Evolutionary conservation across 2,329 filamentous ascomycete species (phyloP).

Genomic region (Sporothrix pallida): DNA sequence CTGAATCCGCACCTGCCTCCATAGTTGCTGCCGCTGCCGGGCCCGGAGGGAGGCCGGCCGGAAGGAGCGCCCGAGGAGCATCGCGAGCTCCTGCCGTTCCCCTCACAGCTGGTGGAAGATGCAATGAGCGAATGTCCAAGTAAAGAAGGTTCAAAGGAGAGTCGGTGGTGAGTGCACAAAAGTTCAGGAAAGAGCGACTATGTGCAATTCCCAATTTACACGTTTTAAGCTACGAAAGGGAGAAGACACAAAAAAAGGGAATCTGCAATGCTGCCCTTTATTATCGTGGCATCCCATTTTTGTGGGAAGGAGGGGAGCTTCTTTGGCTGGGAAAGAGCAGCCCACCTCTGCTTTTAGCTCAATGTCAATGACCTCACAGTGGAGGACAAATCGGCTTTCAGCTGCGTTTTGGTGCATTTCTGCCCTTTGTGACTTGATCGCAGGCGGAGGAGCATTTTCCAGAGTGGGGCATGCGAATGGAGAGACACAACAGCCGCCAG

Average conservation of each 20-base stretch:
- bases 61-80: conserved; percentile 35
- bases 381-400: conserved; percentile 10
- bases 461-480: neutral
- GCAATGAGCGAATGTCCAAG: neutral
- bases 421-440: neutral
- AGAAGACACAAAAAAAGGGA: neutral
- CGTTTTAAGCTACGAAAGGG: neutral
- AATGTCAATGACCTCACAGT: conserved; percentile 31
- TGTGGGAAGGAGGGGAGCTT: conserved; percentile 31
- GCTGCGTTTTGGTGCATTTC: neutral
- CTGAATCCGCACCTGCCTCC: conserved; percentile 5
- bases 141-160: neutral
- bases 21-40: conserved; percentile 24
- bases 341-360: neutral
- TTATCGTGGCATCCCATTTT: conserved; percentile 20
- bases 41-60: conserved; percentile 28
- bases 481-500: neutral
- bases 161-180: neutral
- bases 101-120: neutral
- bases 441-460: neutral
- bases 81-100: conserved; percentile 23
- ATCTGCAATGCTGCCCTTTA: neutral
- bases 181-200: conserved; percentile 5
- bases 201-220: neutral
- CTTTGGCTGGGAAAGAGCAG: conserved; percentile 9